These are phyloP conservation scores for Fusarium compactum DNA, from an alignment of 2,329 filamentous ascomycete species.

Conservation along the genomic window DNA sequence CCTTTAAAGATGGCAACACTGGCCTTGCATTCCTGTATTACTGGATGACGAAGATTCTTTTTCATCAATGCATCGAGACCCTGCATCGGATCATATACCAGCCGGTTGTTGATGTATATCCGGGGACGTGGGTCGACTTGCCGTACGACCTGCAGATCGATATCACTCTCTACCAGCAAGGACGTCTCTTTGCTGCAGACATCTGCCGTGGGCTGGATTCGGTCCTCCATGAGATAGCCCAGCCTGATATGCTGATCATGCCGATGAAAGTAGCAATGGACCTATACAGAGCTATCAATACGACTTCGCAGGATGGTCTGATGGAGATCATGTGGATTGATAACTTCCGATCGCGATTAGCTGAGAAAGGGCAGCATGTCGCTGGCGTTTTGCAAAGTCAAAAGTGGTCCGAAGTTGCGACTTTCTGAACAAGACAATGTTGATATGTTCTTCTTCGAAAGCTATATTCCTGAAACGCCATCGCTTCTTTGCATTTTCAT, in stretches of 20 bases:
- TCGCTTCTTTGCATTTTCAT: background rate
- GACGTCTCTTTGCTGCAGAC: slow-evolving; percentile 59
- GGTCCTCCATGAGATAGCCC: slow-evolving; percentile 56
- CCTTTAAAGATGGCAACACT: slow-evolving; percentile 59
- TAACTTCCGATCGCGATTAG: slow-evolving; percentile 56
- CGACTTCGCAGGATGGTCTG: slow-evolving; percentile 55
- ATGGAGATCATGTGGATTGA: slow-evolving; percentile 64
- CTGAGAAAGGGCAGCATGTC: slow-evolving; percentile 57
- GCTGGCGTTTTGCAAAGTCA: slow-evolving; percentile 54
- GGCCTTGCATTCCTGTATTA: slow-evolving; percentile 65
- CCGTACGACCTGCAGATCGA: slow-evolving; percentile 57
- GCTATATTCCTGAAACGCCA: background rate
- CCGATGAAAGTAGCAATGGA: slow-evolving; percentile 58
- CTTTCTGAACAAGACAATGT: slow-evolving; percentile 34
- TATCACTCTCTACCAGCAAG: slow-evolving; percentile 57
- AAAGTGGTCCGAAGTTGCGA: slow-evolving; percentile 55
- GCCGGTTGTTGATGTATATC: slow-evolving; percentile 57
- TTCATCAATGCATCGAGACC: slow-evolving; percentile 62
- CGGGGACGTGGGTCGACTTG: slow-evolving; percentile 55
- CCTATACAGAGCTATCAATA: slow-evolving; percentile 57
- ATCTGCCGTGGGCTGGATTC: slow-evolving; percentile 66
- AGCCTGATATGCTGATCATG: slow-evolving; percentile 60
- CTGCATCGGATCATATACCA: slow-evolving; percentile 61
- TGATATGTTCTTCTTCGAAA: background rate
- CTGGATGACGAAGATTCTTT: slow-evolving; percentile 64